These are phyloP conservation scores for Microcos paniculata DNA, from an alignment of 345 rosid genomes.

Conservation along the genomic window DNA sequence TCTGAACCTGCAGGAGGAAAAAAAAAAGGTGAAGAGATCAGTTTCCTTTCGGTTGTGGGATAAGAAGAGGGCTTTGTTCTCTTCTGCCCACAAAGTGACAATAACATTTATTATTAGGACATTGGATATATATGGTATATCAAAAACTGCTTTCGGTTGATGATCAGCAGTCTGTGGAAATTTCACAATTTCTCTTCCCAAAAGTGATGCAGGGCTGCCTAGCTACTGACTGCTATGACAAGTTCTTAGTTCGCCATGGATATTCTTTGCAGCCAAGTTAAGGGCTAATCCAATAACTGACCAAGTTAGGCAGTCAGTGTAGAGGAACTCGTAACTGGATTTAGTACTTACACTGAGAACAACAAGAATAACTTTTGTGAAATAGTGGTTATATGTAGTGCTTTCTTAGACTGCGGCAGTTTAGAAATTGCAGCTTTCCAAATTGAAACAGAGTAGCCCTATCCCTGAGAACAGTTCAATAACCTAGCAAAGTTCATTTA, in stretches of 20 bases:
- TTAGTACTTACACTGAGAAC: too few species aligned
- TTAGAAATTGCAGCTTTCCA: not conserved
- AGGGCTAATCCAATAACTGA: not conserved
- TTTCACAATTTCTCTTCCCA: not conserved
- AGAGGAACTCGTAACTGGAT: not conserved
- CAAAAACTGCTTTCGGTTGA: not conserved
- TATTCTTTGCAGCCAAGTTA: not conserved
- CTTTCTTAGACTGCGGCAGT: not conserved
- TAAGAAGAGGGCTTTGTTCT: not conserved
- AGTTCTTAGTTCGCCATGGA: not conserved
- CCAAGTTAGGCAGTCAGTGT: not conserved
- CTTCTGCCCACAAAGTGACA: not conserved
- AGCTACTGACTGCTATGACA: not conserved
- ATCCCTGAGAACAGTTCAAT: too few species aligned
- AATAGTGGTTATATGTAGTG: too few species aligned
- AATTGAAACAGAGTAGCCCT: too few species aligned
- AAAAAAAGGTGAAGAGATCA: not conserved
- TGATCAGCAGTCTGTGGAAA: not conserved
- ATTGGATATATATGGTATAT: not conserved
- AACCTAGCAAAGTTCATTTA: too few species aligned
- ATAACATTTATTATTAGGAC: not conserved
- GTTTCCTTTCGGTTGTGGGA: not conserved
- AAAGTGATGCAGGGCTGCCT: not conserved
- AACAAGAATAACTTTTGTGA: too few species aligned
- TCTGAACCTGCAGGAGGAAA: not conserved